A percentile compares a stretch with the other conserved stretches of the same genome.
Conservation (phyloP, 257 asterid species). For the Solanum chilense region DNA sequence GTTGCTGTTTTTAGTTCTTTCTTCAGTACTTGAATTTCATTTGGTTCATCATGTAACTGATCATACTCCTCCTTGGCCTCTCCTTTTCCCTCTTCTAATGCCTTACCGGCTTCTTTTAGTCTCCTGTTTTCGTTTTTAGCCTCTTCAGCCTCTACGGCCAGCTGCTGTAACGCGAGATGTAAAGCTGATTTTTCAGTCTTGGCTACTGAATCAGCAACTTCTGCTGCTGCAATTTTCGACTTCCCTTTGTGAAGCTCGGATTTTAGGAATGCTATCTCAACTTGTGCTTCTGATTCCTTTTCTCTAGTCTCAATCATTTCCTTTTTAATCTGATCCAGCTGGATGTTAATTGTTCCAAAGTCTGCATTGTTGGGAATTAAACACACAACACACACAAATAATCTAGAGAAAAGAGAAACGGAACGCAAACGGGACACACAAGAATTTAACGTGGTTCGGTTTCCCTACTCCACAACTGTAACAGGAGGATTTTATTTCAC, state of each 20-base stretch:
- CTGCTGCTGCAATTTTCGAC: constrained; percentile 33
- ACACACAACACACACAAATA: no score
- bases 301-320: constrained; percentile 11
- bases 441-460: no score
- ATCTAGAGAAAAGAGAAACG: no score
- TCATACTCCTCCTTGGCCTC: not conserved
- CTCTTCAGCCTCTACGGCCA: constrained; percentile 42
- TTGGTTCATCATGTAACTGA: not conserved
- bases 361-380: no score
- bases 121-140: constrained; percentile 22
- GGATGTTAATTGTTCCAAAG: constrained; percentile 1
- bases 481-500: no score
- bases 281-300: constrained; percentile 27
- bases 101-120: constrained; percentile 11
- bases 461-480: no score
- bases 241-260: constrained; percentile 39
- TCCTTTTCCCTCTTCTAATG: not conserved
- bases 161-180: constrained; percentile 35
- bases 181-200: constrained; percentile 34
- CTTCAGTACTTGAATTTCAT: constrained; percentile 16
- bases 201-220: constrained; percentile 33
- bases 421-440: no score
- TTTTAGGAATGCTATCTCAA: constrained; percentile 39
- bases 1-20: constrained; percentile 36
- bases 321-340: constrained; percentile 18